Evolutionary conservation across 441 rosid genomes (phyloP).

Genomic region (Isatis lusitanica): DNA sequence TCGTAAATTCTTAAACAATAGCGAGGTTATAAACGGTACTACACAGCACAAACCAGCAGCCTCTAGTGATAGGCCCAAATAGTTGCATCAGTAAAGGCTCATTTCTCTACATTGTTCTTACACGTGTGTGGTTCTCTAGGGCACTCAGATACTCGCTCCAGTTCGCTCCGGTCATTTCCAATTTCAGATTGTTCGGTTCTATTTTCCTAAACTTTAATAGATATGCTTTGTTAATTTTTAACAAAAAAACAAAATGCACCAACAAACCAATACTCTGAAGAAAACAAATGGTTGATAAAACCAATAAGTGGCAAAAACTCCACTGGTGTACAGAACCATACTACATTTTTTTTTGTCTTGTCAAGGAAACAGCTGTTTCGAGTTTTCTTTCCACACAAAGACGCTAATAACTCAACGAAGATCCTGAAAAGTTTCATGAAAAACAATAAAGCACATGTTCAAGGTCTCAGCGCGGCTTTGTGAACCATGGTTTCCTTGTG

Average conservation of each 20-base stretch:
- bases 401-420: constrained; percentile 31
- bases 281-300: background rate
- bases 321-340: constrained; percentile 31
- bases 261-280: background rate
- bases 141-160: background rate
- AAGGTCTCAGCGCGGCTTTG: constrained; percentile 83
- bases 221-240: background rate
- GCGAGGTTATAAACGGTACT: constrained; percentile 23
- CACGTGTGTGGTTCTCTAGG: background rate
- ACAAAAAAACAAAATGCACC: background rate
- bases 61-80: background rate
- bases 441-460: background rate
- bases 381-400: constrained; percentile 4
- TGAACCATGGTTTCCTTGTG: constrained; percentile 99
- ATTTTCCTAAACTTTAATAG: background rate
- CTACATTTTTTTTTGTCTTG: constrained; percentile 1
- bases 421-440: constrained; percentile 9
- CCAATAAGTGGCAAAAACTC: constrained; percentile 8
- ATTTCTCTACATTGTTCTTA: background rate
- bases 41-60: background rate
- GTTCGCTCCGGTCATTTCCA: background rate
- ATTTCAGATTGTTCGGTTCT: background rate
- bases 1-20: background rate
- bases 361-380: constrained; percentile 20
- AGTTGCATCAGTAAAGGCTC: background rate